phyloP scores from a whole-genome alignment of 2,329 filamentous ascomycete species.

The Ceratocystis colombiana region DNA sequence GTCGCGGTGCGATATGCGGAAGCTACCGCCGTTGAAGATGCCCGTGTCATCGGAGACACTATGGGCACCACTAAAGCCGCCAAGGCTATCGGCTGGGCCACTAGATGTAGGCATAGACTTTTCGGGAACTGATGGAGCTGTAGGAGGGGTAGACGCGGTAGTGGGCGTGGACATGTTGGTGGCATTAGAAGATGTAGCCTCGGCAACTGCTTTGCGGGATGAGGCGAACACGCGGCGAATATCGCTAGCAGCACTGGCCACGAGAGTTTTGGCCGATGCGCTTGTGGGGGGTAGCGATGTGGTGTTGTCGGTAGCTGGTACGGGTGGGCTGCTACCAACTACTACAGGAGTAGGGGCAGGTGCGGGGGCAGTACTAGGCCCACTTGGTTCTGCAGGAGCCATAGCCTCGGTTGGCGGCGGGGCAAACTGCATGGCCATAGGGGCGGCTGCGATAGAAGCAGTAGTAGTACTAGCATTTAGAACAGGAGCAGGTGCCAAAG shows the following conservation, averaged over 20 bases:
- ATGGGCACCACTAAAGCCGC: constrained; percentile 31
- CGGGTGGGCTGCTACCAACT: too few relatives aligned
- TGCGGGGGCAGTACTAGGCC: not conserved
- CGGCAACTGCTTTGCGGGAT: constrained; percentile 26
- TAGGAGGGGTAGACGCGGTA: constrained; percentile 20
- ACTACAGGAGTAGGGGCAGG: not conserved
- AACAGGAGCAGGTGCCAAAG: not conserved
- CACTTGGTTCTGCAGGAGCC: constrained; percentile 27
- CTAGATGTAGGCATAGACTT: not conserved
- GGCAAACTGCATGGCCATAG: constrained; percentile 17
- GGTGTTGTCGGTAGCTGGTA: not conserved
- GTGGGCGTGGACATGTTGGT: constrained; percentile 32
- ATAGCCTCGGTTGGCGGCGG: constrained; percentile 23
- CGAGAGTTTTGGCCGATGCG: constrained; percentile 30
- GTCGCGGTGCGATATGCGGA: constrained; percentile 84
- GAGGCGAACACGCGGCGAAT: constrained; percentile 27
- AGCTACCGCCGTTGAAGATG: constrained; percentile 95
- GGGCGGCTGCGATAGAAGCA: not conserved
- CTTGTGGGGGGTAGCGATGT: constrained; percentile 13
- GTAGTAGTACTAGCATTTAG: not conserved
- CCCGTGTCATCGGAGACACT: constrained; percentile 72
- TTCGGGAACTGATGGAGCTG: constrained; percentile 29
- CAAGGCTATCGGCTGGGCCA: constrained; percentile 32
- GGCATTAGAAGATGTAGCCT: not conserved
- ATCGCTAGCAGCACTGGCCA: constrained; percentile 24